Evolutionary conservation across 129 eudicot genomes (phyloP), one percentile per base, ranked within the genome.

Genomic region (Lactuca saligna): DNA sequence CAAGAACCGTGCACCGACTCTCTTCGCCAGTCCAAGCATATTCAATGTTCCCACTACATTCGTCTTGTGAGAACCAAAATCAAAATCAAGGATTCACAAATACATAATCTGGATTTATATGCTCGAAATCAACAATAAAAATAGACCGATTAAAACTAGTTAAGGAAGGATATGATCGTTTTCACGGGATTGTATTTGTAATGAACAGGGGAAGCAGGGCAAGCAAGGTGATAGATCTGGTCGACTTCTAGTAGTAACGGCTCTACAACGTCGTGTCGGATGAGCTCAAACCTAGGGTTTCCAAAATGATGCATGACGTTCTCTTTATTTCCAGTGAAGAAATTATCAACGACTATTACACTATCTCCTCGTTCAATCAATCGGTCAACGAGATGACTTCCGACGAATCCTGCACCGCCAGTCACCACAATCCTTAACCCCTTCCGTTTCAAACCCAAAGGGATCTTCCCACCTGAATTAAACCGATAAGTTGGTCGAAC

Each of bases 151-250:
- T 42, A 25, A 25, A 25, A 25, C 29, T 25, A 25, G 1, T 25
- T 64, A 9, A 39, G 75, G 72, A 78, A 88, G 97, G 97, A 91
- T 91, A 91, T 88, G 65, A 91, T 88, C 0, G 96, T 88, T 65
- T 91, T 91, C 66, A 91, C 96, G 6, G 98, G 98, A 37, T 91
- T 91, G 74, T 65, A 66, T 72, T 91, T 88, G 83, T 88, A 91
- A 37, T 88, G 96, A 74, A 91, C 95, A 33, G 96, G 98, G 14
- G 98, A 91, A 14, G 98, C 94, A 54, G 96, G 97, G 77, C 97
- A 91, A 62, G 97, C 98, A 33, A 91, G 82, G 63, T 91, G 98
- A 60, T 91, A 91, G 87, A 91, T 91, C 97, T 91, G 96, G 77
- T 91, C 97, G 54, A 91, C 97, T 60, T 91, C 97, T 10, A 91